Base-by-base conservation (phyloP, 768 basidiomycete genomes). In the Dioszegia aurantiaca region DNA sequence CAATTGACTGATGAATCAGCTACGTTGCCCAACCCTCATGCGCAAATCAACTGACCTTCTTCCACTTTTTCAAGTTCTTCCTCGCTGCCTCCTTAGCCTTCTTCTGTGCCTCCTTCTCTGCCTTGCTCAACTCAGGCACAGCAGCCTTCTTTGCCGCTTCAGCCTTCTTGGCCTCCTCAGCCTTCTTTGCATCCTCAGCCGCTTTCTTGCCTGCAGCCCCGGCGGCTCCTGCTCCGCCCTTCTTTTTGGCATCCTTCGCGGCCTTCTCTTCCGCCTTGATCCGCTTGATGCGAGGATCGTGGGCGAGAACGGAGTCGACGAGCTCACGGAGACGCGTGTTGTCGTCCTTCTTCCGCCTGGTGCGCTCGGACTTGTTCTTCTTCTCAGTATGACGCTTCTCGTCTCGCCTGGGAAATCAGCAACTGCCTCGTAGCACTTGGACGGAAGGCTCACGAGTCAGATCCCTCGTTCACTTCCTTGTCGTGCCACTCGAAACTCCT, bases 341-440 rank as follows among this genome's bases (percentile, higher is more conserved):
- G 78, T 99, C 94, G 67, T 95, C 94, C 82, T 95, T 95, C 82
- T 99, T 99, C 75, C 90, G 82, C 58, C 91, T 84, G 12, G 91
- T 89, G 31, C 94, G 91, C 79, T 99, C 94, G 4, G 89, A 79
- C 79, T 95, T 97, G 85, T 99, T 99, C 83, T 99, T 99, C 83
- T 97, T 98, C 80, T 98, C 94, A 17, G 90, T 92, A 80, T 93
- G 95, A 28, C 94, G 87, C 79, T 98, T 98, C 77, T 99, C 94
- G 77, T 98, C 94, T 57, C 94, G 94, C 74, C 90, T 93, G 65
- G 39, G 11, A 2, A 3, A 26, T 58, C 37, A 58, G 54, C 55
- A 17, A 42, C 6, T 17, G 16, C 8, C 46, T 12, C 4, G 10
- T 4, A n/a, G 48, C 16, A 39, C 11, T 92, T 63, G 11, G 53